Percentiles rank a stretch among this genome's conserved stretches.
Conservation (phyloP, 768 basidiomycete species). For the Cytidiella melzeri region DNA sequence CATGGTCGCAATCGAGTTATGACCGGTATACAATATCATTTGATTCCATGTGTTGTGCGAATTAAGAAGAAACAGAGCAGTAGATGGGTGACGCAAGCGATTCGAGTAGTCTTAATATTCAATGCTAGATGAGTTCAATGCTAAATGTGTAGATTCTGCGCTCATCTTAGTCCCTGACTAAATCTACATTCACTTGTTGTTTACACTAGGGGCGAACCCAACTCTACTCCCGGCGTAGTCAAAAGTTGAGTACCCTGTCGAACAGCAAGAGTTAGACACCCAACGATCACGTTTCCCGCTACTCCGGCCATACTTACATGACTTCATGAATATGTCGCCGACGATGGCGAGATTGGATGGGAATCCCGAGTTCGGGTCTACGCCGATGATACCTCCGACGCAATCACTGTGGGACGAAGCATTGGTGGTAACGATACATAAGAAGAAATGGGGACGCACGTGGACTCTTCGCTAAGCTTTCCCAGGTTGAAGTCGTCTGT, state of each 20-base stretch:
- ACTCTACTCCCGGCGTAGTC: constrained; percentile 53
- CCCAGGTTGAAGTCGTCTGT: constrained; percentile 54
- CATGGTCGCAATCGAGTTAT: no score
- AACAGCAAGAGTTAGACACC: constrained; percentile 5
- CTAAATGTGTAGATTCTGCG: background rate
- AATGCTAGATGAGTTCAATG: background rate
- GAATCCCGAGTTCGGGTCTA: constrained; percentile 33
- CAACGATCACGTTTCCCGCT: background rate
- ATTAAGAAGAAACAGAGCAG: no score
- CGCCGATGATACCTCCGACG: constrained; percentile 47
- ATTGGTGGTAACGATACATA: background rate
- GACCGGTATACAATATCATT: no score
- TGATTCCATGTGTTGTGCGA: no score
- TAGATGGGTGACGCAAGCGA: no score
- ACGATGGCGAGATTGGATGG: constrained; percentile 52
- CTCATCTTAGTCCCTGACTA: background rate
- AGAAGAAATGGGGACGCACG: constrained; percentile 14
- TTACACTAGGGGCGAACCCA: constrained; percentile 52
- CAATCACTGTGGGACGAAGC: constrained; percentile 36
- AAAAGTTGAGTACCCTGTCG: constrained; percentile 52
- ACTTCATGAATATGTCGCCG: constrained; percentile 62
- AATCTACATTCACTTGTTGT: constrained; percentile 33
- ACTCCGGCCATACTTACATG: constrained; percentile 42
- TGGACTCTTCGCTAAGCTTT: constrained; percentile 22
- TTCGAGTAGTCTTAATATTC: no score